Percentiles rank a stretch among this genome's conserved stretches.
These are phyloP conservation scores for Alternaria solani DNA, from an alignment of 2,329 filamentous ascomycete species.

Conservation along the genomic window DNA sequence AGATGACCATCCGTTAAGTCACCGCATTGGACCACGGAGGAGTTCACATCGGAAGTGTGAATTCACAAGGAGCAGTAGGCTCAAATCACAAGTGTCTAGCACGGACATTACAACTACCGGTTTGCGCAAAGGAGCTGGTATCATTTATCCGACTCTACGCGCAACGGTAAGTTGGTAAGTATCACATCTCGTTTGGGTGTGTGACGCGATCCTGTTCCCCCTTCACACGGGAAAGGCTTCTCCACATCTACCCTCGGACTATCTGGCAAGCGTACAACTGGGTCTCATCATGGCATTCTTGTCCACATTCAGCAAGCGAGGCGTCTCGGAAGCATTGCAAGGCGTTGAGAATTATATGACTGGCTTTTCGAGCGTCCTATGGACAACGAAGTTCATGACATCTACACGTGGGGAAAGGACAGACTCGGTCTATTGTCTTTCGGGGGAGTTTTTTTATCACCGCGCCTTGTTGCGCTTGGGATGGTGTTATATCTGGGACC, in stretches of 20 bases:
- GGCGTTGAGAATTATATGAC: conserved; percentile 29
- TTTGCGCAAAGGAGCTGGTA: conserved; percentile 50
- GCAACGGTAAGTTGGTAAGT: conserved; percentile 55
- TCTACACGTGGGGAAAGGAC: conserved; percentile 15
- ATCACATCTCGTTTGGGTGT: conserved; percentile 52
- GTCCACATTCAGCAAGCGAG: conserved; percentile 36
- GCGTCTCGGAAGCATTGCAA: conserved; percentile 45
- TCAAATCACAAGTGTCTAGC: conserved; percentile 24
- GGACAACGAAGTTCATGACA: conserved; percentile 33
- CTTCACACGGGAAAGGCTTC: conserved; percentile 22
- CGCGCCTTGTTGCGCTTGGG: conserved; percentile 5
- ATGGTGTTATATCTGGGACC: neutral
- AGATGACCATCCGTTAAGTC: conserved; percentile 73
- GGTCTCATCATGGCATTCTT: conserved; percentile 25
- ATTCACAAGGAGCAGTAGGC: conserved; percentile 21
- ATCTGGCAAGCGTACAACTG: conserved; percentile 32
- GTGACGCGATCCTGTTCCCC: conserved; percentile 45
- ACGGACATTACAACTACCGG: conserved; percentile 32
- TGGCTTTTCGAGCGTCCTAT: conserved; percentile 37
- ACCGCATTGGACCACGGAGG: neutral
- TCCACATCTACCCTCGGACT: conserved; percentile 46
- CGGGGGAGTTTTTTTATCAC: conserved; percentile 13
- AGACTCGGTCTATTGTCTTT: conserved; percentile 14
- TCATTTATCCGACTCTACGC: conserved; percentile 48
- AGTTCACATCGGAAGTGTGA: neutral